A percentile compares a stretch with the other conserved stretches of the same genome.
Evolutionary conservation across 768 basidiomycete species (phyloP).

Genomic region (Phanerodontia chrysosporium): DNA sequence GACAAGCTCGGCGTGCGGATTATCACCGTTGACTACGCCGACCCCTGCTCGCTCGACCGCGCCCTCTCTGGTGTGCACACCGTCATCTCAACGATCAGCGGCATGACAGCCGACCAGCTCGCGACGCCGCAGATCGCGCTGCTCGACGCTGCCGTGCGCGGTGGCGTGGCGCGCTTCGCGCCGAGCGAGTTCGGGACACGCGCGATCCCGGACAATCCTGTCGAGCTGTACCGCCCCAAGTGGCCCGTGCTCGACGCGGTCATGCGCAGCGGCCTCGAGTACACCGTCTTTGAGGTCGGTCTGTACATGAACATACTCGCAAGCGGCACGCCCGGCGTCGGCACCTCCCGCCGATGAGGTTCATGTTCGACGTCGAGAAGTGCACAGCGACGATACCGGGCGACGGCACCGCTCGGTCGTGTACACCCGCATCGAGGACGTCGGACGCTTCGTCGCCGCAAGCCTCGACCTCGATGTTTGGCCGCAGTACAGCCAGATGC

Average conservation of each 20-base stretch:
- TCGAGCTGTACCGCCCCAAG: slow-evolving; percentile 5
- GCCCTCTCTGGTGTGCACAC: slow-evolving; percentile 8
- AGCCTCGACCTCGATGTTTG: slow-evolving; percentile 3
- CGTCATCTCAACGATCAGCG: slow-evolving; percentile 4
- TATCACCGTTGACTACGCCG: slow-evolving; percentile 2
- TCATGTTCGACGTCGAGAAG: slow-evolving; percentile 8
- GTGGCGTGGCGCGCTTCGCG: slow-evolving; percentile 6
- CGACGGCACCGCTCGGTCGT: not conserved
- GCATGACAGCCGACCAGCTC: not conserved
- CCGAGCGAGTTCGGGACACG: slow-evolving; percentile 5
- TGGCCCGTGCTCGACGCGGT: slow-evolving; percentile 5
- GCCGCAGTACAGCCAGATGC: no score
- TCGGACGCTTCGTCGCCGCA: slow-evolving; percentile 7
- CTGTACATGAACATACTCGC: slow-evolving; percentile 11
- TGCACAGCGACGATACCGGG: slow-evolving; percentile 4
- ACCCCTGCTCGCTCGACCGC: not conserved
- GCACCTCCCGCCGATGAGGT: not conserved
- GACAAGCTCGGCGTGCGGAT: not conserved
- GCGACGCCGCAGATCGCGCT: slow-evolving; percentile 2
- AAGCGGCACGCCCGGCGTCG: slow-evolving; percentile 5
- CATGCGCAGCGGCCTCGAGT: slow-evolving; percentile 7
- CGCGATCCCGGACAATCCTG: not conserved
- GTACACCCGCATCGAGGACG: slow-evolving; percentile 7
- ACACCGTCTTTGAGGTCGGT: slow-evolving; percentile 8
- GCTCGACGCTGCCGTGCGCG: not conserved